Conservation (phyloP, 352 stramenopile species). For the Phytopythium sindhum region DNA sequence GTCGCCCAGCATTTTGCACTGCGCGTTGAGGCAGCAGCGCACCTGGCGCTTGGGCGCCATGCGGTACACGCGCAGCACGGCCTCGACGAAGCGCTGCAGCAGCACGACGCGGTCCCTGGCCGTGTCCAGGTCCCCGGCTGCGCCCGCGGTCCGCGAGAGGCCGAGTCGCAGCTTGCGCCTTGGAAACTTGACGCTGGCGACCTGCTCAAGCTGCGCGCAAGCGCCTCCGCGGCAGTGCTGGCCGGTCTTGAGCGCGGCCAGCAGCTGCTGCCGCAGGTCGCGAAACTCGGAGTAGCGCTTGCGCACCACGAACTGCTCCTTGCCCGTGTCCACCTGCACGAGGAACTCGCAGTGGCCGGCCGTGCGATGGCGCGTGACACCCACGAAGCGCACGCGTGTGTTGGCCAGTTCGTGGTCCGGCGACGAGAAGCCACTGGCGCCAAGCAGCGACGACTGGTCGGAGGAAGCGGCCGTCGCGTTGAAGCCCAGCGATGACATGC, state of each 20-base stretch:
- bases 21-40: conserved; percentile 51
- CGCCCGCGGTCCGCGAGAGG: conserved; percentile 7
- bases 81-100: conserved; percentile 55
- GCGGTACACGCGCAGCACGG: conserved; percentile 49
- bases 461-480: conserved; percentile 12
- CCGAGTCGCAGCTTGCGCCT: conserved; percentile 30
- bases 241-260: conserved; percentile 18
- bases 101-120: conserved; percentile 30
- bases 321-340: conserved; percentile 51
- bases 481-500: conserved; percentile 8
- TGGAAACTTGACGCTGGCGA: conserved; percentile 55
- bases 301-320: conserved; percentile 47
- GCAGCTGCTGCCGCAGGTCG: conserved; percentile 44
- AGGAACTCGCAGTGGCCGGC: conserved; percentile 48
- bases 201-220: conserved; percentile 37
- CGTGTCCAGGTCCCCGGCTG: conserved; percentile 21
- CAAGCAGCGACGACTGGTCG: conserved; percentile 14
- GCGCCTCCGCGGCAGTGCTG: conserved; percentile 35
- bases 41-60: conserved; percentile 39
- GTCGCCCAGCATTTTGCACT: conserved; percentile 37
- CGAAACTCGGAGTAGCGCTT: conserved; percentile 78
- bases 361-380: conserved; percentile 25
- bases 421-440: conserved; percentile 11
- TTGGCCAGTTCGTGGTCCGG: conserved; percentile 34
- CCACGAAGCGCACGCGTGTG: conserved; percentile 40